Evolutionary conservation across 179 eudicot genomes (phyloP), one percentile per base, ranked within the genome.

Genomic region (Monotropa hypopitys): DNA sequence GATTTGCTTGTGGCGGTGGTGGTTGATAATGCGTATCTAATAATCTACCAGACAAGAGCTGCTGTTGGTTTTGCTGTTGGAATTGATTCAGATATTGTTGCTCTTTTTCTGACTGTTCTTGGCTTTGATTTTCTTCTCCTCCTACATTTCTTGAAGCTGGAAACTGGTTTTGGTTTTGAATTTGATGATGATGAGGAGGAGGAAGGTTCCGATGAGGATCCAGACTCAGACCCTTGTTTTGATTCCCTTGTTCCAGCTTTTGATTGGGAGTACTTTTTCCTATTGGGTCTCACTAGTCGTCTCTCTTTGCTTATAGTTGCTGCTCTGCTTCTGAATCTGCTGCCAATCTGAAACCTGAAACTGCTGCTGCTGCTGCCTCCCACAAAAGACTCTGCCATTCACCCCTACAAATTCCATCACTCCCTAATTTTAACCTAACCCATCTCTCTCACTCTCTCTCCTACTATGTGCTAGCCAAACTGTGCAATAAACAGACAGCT

Each of bases 241-340:
- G 82, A 51, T 81, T 84, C 76, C 78, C 88, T 74, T 77, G 75
- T 86, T 89, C 92, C 90, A 89, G 92, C 72, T 86, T 90, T 80
- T 50, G 75, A 76, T 72, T 53, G 71, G 69, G 69, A 74, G 40
- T 23, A 76, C 45, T 73, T 79, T 78, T 73, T 23, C 23, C 65
- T 80, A 30, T 32, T 68, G 68, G 79, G 56, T 53, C 61, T 74
- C 33, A 35, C 38, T 40, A 26, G 32, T 35, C 75, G 66, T 69
- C 67, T 77, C 40, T 59, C 53, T 23, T 51, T 67, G 66, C 80
- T 83, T 43, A 80, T 75, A 26, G 32, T 63, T 26, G 26, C 30
- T 61, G 68, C 43, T 71, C 65, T 84, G 68, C 51, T 67, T 69
- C 61, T 47, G 40, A 38, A 38, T 8, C 73, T 45, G 12, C 73